Evolutionary conservation across 441 rosid genomes (phyloP), one percentile per base, ranked within the genome.

Genomic region (Rhodomyrtus psidioides): DNA sequence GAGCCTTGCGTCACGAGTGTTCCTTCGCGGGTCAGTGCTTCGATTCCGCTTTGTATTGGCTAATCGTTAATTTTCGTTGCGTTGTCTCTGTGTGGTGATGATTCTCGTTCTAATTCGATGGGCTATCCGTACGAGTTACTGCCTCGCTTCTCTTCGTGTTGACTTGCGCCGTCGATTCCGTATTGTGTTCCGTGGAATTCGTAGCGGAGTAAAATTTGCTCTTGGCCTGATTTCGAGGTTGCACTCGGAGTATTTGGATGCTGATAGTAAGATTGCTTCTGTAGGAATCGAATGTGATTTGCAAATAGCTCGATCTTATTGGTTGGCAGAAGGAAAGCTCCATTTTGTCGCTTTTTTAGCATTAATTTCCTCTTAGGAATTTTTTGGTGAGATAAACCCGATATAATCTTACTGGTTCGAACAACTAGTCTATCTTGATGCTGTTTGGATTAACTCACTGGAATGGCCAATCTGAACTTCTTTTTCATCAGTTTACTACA

Each of bases 401-500:
- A 21, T 39, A 30, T 49, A 39, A 76, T 62, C 82, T 87, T 81
- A 62, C 58, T 74, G 84, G 75, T 85, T 65, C 46, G 23, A 34
- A 65, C 79, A 74, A 49, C 54, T 83, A 56, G 85, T 83, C 65
- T 57, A 49, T 57, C 12, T 75, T 54, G 13, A 51, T 74, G 46
- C 34, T 84, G n/a, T 39, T 39, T 85, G 17, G 44, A 60, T 53
- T 28, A 17, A 13, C 44, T 75, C n/a, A 14, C n/a, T n/a, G 70
- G 27, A 53, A 30, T 90, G 83, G 88, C 82, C 81, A 44, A n/a
- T 83, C 56, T 83, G 81, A 76, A 82, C 83, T 83, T 55, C 86
- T 87, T 88, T 86, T 86, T 56, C 90, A 87, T 86, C 95, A 97
- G 98, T 87, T 92, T 88, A 84, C 89, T 88, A 87, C 92, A 62